phyloP scores from a whole-genome alignment of 2,329 filamentous ascomycete genomes.

The Domatiomyces globalis region DNA sequence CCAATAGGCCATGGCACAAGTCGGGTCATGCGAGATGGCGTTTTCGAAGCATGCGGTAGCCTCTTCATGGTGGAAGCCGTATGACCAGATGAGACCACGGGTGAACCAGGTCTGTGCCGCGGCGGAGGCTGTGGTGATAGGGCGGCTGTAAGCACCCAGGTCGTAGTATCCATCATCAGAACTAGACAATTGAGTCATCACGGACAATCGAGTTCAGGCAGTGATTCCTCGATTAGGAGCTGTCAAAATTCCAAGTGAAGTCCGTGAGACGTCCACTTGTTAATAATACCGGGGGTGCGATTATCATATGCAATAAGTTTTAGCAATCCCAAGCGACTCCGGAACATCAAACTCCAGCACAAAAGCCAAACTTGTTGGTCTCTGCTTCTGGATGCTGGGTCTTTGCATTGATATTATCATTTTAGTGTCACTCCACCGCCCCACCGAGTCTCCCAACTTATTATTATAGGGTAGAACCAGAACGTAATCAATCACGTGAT shows the following conservation, averaged over 20 bases:
- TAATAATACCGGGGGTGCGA: background rate
- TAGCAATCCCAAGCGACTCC: background rate
- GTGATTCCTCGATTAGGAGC: background rate
- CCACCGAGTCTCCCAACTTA: too few relatives aligned
- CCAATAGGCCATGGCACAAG: slow-evolving; percentile 29
- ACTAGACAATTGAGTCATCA: background rate
- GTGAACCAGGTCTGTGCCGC: slow-evolving; percentile 27
- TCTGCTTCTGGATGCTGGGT: background rate
- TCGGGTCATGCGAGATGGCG: slow-evolving; percentile 23
- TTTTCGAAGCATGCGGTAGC: slow-evolving; percentile 25
- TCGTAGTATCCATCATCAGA: slow-evolving; percentile 20
- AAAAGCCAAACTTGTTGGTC: background rate
- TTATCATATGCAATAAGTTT: background rate
- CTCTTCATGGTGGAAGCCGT: slow-evolving; percentile 30
- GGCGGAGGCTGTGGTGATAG: slow-evolving; percentile 19
- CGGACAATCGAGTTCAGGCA: background rate
- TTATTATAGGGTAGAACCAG: too few relatives aligned
- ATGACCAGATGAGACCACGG: slow-evolving; percentile 26
- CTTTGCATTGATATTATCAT: background rate
- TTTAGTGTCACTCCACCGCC: too few relatives aligned
- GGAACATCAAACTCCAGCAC: background rate
- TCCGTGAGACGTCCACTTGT: background rate
- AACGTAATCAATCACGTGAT: too few relatives aligned
- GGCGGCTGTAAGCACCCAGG: slow-evolving; percentile 25
- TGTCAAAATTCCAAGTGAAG: background rate